Evolutionary conservation across 306 rosid species (phyloP), one percentile per base, ranked within the genome.

Genomic region (Hippophae gyantsensis): DNA sequence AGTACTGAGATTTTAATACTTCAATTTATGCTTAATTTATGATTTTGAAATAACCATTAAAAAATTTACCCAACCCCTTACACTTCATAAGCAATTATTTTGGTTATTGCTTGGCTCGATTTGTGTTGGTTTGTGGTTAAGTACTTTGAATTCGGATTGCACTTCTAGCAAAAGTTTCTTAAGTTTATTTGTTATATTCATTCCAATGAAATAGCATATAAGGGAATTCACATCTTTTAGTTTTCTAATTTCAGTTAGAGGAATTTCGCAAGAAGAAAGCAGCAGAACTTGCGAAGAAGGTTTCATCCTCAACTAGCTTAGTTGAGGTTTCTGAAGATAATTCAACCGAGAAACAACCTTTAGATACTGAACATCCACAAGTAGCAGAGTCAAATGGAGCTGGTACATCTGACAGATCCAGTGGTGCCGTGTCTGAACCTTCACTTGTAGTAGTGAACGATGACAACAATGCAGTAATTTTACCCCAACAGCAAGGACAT

Each of bases 271-370:
- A 18, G 23, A 18, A 18, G 23, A 18, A 18, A 18, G 23, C 23
- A 18, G 23, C 23, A 26, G 95, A 89, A 57, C 83, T 79, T 51
- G 82, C 68, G 26, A 93, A 88, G 85, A 88, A 84, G 74, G 63
- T 80, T 62, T 67, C 82, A 53, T 18, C 23, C 23, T 56, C 87
- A 40, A 63, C 81, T 44, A 65, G 71, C 72, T 71, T 72, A 56
- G 67, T 9, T 58, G 51, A 42, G 63, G 67, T 65, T 44, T 75
- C 87, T 72, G 89, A 78, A 68, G 57, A 58, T 63, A 67, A 78
- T 65, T 61, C 55, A 46, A 62, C 72, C 52, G 84, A 81, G 68
- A 84, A 86, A 57, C 84, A 77, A 47, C 72, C 84, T 75, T 57
- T 69, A 43, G 94, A 84, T 76, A 72, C 75, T 74, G 96, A 83